Percentiles rank a stretch among this genome's conserved stretches.
phyloP scores from a whole-genome alignment of 108 stramenopile species.

The Skeletonema potamos region DNA sequence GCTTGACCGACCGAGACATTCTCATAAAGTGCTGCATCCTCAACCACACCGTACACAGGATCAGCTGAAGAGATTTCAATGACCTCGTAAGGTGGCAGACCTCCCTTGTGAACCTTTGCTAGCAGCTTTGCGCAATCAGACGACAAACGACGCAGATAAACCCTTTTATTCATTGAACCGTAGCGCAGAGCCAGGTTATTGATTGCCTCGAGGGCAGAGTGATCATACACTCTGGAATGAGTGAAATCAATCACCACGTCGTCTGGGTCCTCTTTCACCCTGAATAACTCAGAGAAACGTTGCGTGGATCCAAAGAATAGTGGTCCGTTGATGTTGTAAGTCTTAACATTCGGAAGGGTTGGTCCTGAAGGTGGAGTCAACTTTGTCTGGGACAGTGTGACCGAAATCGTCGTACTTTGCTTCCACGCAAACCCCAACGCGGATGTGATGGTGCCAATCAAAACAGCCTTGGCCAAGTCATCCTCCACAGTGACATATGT shows the following conservation, averaged over 20 bases:
- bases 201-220: slow-evolving; percentile 76
- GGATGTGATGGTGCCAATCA: slow-evolving; percentile 61
- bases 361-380: slow-evolving; percentile 26
- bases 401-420: slow-evolving; percentile 56
- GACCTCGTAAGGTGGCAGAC: slow-evolving; percentile 52
- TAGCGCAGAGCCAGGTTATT: slow-evolving; percentile 62
- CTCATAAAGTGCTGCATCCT: slow-evolving; percentile 22
- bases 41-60: slow-evolving; percentile 60
- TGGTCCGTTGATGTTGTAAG: slow-evolving; percentile 76
- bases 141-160: slow-evolving; percentile 60
- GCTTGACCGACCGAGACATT: slow-evolving; percentile 17
- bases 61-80: slow-evolving; percentile 48
- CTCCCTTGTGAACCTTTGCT: slow-evolving; percentile 31
- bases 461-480: slow-evolving; percentile 75
- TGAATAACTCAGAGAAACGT: slow-evolving; percentile 57
- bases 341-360: slow-evolving; percentile 36
- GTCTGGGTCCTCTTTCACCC: slow-evolving; percentile 55
- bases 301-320: slow-evolving; percentile 79
- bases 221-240: slow-evolving; percentile 63
- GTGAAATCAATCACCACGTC: slow-evolving; percentile 79
- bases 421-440: slow-evolving; percentile 80
- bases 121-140: slow-evolving; percentile 52
- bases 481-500: slow-evolving; percentile 59
- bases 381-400: slow-evolving; percentile 21
- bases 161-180: slow-evolving; percentile 57